Evolutionary conservation across 2,329 filamentous ascomycete genomes (phyloP).

Genomic region (Sphaerulina vaccinii): DNA sequence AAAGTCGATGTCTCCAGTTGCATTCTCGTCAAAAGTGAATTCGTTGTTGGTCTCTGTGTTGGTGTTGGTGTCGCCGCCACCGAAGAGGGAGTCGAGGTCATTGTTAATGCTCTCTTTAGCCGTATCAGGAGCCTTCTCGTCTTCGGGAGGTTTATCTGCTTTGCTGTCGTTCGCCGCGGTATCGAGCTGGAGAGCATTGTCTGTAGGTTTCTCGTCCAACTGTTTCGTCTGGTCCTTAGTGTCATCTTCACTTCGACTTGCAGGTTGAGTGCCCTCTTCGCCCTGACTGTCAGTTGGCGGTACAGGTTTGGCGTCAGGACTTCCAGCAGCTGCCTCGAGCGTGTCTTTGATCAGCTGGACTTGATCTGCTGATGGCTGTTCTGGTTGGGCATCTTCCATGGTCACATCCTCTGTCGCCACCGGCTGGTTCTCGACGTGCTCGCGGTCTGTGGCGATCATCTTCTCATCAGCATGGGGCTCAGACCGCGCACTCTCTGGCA

Average conservation of each 20-base stretch:
- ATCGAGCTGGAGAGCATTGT: slow-evolving; percentile 19
- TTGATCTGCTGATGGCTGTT: slow-evolving; percentile 13
- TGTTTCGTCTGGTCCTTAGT: neutral
- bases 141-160: slow-evolving; percentile 14
- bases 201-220: slow-evolving; percentile 2
- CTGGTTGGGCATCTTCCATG: slow-evolving; percentile 13
- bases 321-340: neutral
- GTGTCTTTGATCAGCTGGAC: neutral
- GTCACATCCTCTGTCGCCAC: slow-evolving; percentile 10
- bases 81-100: slow-evolving; percentile 40
- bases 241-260: neutral
- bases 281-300: neutral
- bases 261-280: neutral
- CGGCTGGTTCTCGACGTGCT: neutral
- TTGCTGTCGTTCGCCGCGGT: slow-evolving; percentile 7
- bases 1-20: slow-evolving; percentile 37
- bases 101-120: slow-evolving; percentile 27
- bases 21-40: slow-evolving; percentile 24
- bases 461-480: neutral
- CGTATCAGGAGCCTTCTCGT: slow-evolving; percentile 31
- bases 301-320: neutral
- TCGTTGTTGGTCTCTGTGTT: slow-evolving; percentile 21
- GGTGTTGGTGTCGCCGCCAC: slow-evolving; percentile 28
- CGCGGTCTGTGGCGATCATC: neutral
- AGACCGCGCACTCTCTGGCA: neutral